Base-by-base conservation (phyloP, 768 basidiomycete genomes). In the Amanita pallidorosea region DNA sequence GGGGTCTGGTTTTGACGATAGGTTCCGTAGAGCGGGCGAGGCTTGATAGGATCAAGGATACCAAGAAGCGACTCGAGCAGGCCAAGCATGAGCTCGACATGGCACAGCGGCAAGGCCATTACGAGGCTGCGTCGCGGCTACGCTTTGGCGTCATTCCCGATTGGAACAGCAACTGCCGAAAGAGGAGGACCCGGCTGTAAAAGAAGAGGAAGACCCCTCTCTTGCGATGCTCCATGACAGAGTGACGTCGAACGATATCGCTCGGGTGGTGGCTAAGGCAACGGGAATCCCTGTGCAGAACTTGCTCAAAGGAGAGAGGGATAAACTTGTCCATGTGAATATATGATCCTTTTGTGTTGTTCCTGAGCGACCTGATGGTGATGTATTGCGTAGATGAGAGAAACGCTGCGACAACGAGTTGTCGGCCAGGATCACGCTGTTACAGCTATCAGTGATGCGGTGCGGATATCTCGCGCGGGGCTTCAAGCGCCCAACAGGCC, bases 341-440 rank as follows among this genome's bases (percentile, higher is more conserved):
- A 18, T 9, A 29, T 29, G 11, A 13, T 23, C 13, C 74, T 1
- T 20, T 11, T 35, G 33, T 38, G 42, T 57, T 48, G 7, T 44
- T 29, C 33, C 40, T 38, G 31, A 33, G 2, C 15, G 12, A 4
- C 8, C n/a, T n/a, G 4, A 11, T 17, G 23, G 8, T 53, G 36
- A 51, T 41, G 9, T 12, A 37, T 23, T 33, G 31, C 42, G 3
- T 57, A 91, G 87, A 96, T 97, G 92, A 94, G 97, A 63, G 84
- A 88, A 31, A 68, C 74, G 0, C 73, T 97, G 13, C 69, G 70
- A 23, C 63, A 75, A 49, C 77, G 88, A 0, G 86, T 98, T 7
- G 84, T 98, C 3, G 93, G 95, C 1, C 95, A 98, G 62, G 85
- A 91, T 53, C 83, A 92, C 56, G 87, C 91, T n/a, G 75, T 98